phyloP scores from a whole-genome alignment of 2,329 filamentous ascomycete species.

The Fusarium zealandicum region DNA sequence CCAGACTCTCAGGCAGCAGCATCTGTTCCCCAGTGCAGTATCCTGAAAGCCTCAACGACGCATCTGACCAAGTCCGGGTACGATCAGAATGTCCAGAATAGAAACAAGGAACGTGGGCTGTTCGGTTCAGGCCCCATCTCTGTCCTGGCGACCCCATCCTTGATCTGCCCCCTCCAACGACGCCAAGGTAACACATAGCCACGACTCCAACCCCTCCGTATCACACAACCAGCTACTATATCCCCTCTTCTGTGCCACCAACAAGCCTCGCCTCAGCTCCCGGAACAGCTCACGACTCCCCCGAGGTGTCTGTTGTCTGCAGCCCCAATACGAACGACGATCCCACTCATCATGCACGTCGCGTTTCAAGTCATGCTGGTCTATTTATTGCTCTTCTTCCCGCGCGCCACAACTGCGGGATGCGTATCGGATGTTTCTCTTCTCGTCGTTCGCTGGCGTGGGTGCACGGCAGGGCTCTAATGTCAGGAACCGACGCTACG shows the following conservation, averaged over 20 bases:
- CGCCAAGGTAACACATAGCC: not conserved
- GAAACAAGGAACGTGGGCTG: not conserved
- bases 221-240: conserved; percentile 1
- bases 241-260: conserved; percentile 2
- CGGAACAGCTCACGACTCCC: not conserved
- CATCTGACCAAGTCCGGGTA: too few relatives aligned
- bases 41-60: too few relatives aligned
- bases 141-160: not conserved
- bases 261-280: not conserved
- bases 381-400: conserved; percentile 6
- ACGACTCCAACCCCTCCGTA: not conserved
- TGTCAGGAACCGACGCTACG: conserved; percentile 24
- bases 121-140: not conserved
- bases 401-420: not conserved
- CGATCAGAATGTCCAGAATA: not conserved
- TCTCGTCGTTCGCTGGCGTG: not conserved
- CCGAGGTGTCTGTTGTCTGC: not conserved
- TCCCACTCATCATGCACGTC: not conserved
- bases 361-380: not conserved
- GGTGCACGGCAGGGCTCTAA: not conserved
- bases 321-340: not conserved
- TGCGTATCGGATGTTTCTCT: too few relatives aligned
- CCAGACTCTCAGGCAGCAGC: too few relatives aligned
- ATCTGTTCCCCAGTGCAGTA: too few relatives aligned
- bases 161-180: conserved; percentile 5